Conservation (phyloP, 2,329 filamentous ascomycete species). For the Diaporthe aspalathi region DNA sequence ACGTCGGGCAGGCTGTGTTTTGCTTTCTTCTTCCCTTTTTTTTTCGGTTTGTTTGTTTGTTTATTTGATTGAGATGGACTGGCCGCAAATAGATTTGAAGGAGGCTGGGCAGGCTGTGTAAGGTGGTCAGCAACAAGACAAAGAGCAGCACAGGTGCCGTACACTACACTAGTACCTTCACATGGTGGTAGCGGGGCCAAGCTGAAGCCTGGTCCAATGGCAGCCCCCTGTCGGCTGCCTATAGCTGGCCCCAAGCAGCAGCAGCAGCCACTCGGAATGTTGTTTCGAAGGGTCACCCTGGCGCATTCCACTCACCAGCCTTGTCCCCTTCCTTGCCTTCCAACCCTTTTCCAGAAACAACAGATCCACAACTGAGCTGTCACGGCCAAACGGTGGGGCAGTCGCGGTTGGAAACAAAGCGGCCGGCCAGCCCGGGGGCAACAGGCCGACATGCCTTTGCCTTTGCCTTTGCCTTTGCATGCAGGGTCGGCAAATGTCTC, state of each 20-base stretch:
- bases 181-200: conserved; percentile 8
- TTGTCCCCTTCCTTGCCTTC: background rate
- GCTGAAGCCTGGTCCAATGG: background rate
- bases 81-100: conserved; percentile 18
- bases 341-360: background rate
- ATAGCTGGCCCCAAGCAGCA: too few relatives aligned
- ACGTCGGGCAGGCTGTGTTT: conserved; percentile 10
- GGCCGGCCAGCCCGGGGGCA: background rate
- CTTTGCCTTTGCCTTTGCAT: background rate
- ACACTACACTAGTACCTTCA: too few relatives aligned
- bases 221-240: too few relatives aligned
- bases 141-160: background rate
- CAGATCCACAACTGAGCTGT: conserved; percentile 6
- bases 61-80: background rate
- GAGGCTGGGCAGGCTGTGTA: conserved; percentile 13
- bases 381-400: background rate
- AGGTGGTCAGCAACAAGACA: conserved; percentile 18
- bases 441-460: background rate
- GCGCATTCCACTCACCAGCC: conserved; percentile 8
- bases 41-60: too few relatives aligned
- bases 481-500: conserved; percentile 17
- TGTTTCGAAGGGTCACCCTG: conserved; percentile 23
- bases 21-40: too few relatives aligned
- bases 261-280: conserved; percentile 2
- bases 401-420: conserved; percentile 24